Evolutionary conservation across 2,329 filamentous ascomycete genomes (phyloP).

Genomic region (Colletotrichum viniferum): DNA sequence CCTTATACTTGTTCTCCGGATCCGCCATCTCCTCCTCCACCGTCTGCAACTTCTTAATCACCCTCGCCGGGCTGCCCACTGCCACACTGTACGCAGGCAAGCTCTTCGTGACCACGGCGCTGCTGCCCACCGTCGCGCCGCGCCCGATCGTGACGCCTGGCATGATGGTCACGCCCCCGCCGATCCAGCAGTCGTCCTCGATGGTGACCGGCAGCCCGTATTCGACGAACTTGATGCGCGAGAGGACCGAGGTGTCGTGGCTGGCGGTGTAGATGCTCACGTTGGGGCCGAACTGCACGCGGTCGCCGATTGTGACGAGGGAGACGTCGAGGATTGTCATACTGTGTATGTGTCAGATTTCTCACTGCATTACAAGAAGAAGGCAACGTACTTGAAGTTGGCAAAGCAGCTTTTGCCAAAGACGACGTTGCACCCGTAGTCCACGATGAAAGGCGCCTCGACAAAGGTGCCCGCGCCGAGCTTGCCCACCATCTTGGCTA

Average conservation of each 20-base stretch:
- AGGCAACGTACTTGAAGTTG: slow-evolving; percentile 44
- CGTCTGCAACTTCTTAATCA: slow-evolving; percentile 27
- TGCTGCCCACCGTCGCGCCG: slow-evolving; percentile 43
- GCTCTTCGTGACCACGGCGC: slow-evolving; percentile 42
- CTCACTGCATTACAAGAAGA: neutral
- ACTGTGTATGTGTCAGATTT: neutral
- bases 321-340: slow-evolving; percentile 56
- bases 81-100: slow-evolving; percentile 39
- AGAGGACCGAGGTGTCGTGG: slow-evolving; percentile 54
- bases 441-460: slow-evolving; percentile 62
- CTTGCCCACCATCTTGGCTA: slow-evolving; percentile 49
- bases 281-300: slow-evolving; percentile 56
- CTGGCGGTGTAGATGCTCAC: slow-evolving; percentile 57
- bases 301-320: slow-evolving; percentile 55
- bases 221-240: slow-evolving; percentile 50
- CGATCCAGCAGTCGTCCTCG: slow-evolving; percentile 52
- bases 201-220: slow-evolving; percentile 52
- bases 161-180: slow-evolving; percentile 47
- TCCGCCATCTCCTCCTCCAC: slow-evolving; percentile 13
- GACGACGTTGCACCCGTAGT: slow-evolving; percentile 66
- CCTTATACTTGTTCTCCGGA: slow-evolving; percentile 3
- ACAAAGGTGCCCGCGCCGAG: slow-evolving; percentile 56
- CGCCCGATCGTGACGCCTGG: slow-evolving; percentile 44
- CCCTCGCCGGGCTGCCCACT: slow-evolving; percentile 38
- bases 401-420: slow-evolving; percentile 63